Conservation (phyloP, 192 early-diverging fungal genomes). For the Podila horticola region DNA sequence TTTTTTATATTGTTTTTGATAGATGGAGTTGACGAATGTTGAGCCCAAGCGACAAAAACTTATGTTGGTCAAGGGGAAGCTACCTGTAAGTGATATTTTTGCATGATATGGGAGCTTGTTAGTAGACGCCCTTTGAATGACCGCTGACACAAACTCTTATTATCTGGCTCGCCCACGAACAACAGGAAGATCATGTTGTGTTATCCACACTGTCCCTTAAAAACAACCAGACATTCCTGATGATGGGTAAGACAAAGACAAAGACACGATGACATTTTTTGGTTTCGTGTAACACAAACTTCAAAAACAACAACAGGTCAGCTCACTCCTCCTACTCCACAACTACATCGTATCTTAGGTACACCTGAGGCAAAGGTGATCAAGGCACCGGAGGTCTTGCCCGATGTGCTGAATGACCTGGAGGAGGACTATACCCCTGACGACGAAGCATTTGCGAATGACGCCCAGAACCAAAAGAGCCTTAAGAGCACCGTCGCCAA, state of each 20-base stretch:
- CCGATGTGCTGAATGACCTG: slow-evolving; percentile 65
- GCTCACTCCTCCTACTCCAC: neutral
- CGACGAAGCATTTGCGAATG: slow-evolving; percentile 51
- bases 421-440: slow-evolving; percentile 65
- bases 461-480: slow-evolving; percentile 55
- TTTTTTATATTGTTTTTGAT: neutral
- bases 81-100: slow-evolving; percentile 56
- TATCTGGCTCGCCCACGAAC: neutral
- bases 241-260: slow-evolving; percentile 36
- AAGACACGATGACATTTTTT: no score
- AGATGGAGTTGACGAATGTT: slow-evolving; percentile 72
- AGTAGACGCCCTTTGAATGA: neutral
- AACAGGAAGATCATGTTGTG: slow-evolving; percentile 43
- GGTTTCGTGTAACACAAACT: no score
- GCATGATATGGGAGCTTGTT: neutral
- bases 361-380: slow-evolving; percentile 66
- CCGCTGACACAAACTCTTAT: no score
- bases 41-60: slow-evolving; percentile 74
- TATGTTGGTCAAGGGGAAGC: slow-evolving; percentile 72
- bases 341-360: slow-evolving; percentile 37
- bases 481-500: slow-evolving; percentile 56
- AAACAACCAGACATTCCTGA: slow-evolving; percentile 50
- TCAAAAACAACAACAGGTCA: neutral
- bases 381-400: slow-evolving; percentile 60
- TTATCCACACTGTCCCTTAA: slow-evolving; percentile 31